Conservation (phyloP, 139 green algal species). For the Picochlorum sp. region DNA sequence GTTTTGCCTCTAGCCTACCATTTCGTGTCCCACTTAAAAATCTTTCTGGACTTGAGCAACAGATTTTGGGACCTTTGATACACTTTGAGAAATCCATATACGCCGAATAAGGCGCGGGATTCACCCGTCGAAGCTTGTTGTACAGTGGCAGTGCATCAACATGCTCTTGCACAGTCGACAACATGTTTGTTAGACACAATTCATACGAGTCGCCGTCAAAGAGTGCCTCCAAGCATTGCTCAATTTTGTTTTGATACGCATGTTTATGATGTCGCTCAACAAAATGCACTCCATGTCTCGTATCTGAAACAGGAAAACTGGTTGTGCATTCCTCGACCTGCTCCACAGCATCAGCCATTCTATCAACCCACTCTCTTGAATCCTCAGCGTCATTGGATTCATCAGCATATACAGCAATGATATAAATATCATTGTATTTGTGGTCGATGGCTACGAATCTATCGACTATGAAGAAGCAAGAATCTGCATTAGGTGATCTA, state of each 20-base stretch:
- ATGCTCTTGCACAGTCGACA: not conserved
- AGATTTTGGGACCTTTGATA: conserved; percentile 20
- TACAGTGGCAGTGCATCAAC: conserved; percentile 58
- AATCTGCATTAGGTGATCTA: conserved; percentile 60
- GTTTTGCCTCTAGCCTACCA: conserved; percentile 83
- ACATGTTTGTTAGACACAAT: conserved; percentile 75
- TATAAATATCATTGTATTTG: conserved; percentile 53
- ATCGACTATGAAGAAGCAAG: conserved; percentile 81
- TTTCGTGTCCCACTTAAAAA: conserved; percentile 70
- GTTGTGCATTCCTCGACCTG: not conserved
- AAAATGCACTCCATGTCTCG: not conserved
- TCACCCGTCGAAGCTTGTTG: conserved; percentile 62
- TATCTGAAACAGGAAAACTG: not conserved
- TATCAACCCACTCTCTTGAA: conserved; percentile 13
- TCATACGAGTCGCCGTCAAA: conserved; percentile 87
- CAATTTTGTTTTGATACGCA: conserved; percentile 70
- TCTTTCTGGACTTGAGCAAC: conserved; percentile 92
- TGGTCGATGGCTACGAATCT: conserved; percentile 81
- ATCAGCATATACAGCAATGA: conserved; percentile 45
- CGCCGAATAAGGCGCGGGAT: conserved; percentile 90
- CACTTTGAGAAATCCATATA: conserved; percentile 53
- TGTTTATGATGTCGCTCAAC: conserved; percentile 9
- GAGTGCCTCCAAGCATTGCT: conserved; percentile 47
- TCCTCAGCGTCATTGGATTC: not conserved
- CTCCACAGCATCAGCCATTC: not conserved